These are phyloP conservation scores for Nitzschia inconspicua DNA, from an alignment of 108 stramenopile species.

Conservation along the genomic window DNA sequence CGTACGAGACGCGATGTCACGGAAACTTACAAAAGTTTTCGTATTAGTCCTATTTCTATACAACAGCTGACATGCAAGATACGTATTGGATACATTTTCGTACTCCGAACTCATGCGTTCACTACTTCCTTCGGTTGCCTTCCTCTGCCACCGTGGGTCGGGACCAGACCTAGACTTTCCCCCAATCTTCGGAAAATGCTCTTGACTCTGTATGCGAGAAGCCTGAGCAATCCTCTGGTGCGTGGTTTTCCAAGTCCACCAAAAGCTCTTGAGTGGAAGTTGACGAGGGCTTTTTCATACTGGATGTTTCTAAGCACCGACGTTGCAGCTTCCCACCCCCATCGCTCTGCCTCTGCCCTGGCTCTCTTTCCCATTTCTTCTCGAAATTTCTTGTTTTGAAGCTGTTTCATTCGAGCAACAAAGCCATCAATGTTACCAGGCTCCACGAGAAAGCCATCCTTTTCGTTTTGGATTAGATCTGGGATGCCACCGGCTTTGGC, in stretches of 20 bases:
- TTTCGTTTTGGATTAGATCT: constrained; percentile 68
- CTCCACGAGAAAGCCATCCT: constrained; percentile 63
- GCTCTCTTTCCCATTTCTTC: constrained; percentile 65
- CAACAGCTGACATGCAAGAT: too few species aligned
- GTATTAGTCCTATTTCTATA: too few species aligned
- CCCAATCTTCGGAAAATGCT: constrained; percentile 21
- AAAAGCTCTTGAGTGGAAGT: constrained; percentile 80
- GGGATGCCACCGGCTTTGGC: constrained; percentile 79
- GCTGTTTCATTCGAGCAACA: constrained; percentile 43
- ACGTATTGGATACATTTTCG: too few species aligned
- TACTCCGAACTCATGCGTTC: too few species aligned
- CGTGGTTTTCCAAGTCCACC: constrained; percentile 69
- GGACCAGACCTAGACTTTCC: background rate
- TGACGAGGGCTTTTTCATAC: constrained; percentile 82
- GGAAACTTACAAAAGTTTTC: too few species aligned
- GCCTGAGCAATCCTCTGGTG: constrained; percentile 43
- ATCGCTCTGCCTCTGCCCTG: constrained; percentile 73
- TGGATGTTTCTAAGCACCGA: constrained; percentile 80
- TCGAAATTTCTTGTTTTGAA: constrained; percentile 54
- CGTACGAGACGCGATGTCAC: too few species aligned
- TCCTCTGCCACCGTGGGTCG: too few species aligned
- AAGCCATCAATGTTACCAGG: constrained; percentile 57
- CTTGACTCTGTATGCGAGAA: constrained; percentile 14
- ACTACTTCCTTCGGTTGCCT: too few species aligned
- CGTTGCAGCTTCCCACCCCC: constrained; percentile 92